Base-by-base conservation (phyloP, 2,329 filamentous ascomycete genomes). In the Ophidiomyces ophidiicola region DNA sequence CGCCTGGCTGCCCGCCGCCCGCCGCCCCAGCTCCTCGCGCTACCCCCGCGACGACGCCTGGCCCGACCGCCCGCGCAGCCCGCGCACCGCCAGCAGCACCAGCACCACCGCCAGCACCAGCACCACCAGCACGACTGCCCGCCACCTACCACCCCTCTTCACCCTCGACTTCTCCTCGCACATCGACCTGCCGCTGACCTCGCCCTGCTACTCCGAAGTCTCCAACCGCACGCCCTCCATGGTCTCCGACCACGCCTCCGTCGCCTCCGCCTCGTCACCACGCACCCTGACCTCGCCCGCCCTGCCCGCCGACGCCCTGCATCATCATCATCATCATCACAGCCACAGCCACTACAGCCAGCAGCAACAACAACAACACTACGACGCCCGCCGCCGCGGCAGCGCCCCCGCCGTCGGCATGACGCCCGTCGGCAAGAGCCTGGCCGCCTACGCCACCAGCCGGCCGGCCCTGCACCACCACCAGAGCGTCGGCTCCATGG, bases 181-280 rank as follows among this genome's bases (percentile, higher is more conserved):
- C 11, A 29, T 40, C 37, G 37, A 40, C 15, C 67, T 68, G 6
- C 69, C 77, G 24, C 67, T 80, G 49, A 74, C 73, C 29, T 82
- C 78, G 6, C 78, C 78, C 10, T 68, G 72, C 36, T 73, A 69
- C 48, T 80, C 76, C 2, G 74, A 78, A 38, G 67, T 71, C 26
- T 82, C 79, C 2, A 63, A 68, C 43, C 60, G 66, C 35, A 68
- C 70, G 3, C 79, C 79, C 5, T 82, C 80, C 1, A 68, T 84
- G 46, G 68, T 82, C 35, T 85, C 82, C 0, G 83, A 90, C 55
- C 65, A 67, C 19, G 71, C 72, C 46, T 80, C 77, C 1, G 68
- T 72, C 41, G 73, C 74, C 53, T 76, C 76, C 3, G 70, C 70
- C 20, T 79, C 77, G 7, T n/a, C n/a, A n/a, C 73, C 75, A 11